These are phyloP conservation scores for Penicillium egyptiacum DNA, from an alignment of 495 filamentous ascomycete species.

Conservation along the genomic window DNA sequence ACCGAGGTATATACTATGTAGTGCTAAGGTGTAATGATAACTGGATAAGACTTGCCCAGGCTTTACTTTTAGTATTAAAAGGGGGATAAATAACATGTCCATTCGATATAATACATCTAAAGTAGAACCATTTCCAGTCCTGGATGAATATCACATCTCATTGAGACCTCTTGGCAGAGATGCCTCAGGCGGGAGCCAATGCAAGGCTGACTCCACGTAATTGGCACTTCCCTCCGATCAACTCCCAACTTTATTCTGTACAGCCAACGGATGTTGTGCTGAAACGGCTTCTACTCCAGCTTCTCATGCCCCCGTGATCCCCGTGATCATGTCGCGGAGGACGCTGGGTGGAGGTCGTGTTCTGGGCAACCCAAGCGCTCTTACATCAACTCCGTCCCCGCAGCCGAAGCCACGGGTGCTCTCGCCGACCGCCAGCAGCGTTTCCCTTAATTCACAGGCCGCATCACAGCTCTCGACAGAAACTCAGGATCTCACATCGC, in stretches of 20 bases:
- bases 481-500: conserved; percentile 58
- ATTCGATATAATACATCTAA: too few species aligned
- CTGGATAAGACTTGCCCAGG: neutral
- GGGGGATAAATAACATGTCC: too few species aligned
- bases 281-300: conserved; percentile 21
- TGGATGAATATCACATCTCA: neutral
- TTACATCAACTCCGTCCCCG: conserved; percentile 63
- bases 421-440: conserved; percentile 60
- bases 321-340: conserved; percentile 69
- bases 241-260: conserved; percentile 17
- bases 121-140: too few species aligned
- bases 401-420: conserved; percentile 53
- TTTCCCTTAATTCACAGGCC: conserved; percentile 63
- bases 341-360: conserved; percentile 88
- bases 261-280: conserved; percentile 24
- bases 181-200: conserved; percentile 22
- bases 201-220: conserved; percentile 33
- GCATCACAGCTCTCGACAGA: conserved; percentile 57
- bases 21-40: neutral
- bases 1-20: neutral
- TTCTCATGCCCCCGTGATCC: conserved; percentile 47
- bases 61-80: too few species aligned
- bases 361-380: conserved; percentile 75
- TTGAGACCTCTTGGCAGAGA: neutral
- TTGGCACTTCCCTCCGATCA: conserved; percentile 17